Evolutionary conservation across 2,329 filamentous ascomycete species (phyloP).

Genomic region (Clarireedia paspali): DNA sequence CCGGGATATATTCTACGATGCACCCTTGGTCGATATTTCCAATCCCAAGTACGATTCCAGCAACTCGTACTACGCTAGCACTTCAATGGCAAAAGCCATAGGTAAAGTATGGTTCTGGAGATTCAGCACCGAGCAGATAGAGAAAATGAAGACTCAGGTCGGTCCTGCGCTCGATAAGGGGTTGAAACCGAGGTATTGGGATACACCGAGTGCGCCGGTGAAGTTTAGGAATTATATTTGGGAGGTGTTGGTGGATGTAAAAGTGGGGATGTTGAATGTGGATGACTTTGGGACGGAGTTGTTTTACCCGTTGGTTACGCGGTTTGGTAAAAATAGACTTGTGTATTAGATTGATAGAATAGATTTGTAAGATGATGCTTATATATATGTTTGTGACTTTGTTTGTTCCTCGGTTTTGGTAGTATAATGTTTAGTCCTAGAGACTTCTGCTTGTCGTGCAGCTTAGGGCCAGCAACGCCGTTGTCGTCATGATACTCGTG

Average conservation of each 20-base stretch:
- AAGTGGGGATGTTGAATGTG: constrained; percentile 36
- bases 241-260: constrained; percentile 31
- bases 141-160: constrained; percentile 28
- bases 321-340: not conserved
- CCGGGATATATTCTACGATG: constrained; percentile 40
- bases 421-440: too few relatives aligned
- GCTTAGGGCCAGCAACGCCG: too few relatives aligned
- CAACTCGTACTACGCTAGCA: constrained; percentile 26
- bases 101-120: constrained; percentile 13
- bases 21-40: constrained; percentile 30
- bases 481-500: too few relatives aligned
- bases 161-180: constrained; percentile 30
- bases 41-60: constrained; percentile 19
- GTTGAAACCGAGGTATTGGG: constrained; percentile 36
- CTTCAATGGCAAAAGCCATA: constrained; percentile 9
- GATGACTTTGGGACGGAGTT: constrained; percentile 25
- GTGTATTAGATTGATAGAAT: not conserved
- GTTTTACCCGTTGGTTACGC: not conserved
- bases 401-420: too few relatives aligned
- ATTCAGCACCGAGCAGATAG: not conserved
- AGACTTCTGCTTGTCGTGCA: too few relatives aligned
- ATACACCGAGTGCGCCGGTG: constrained; percentile 34
- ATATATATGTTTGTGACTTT: too few relatives aligned
- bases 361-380: too few relatives aligned
- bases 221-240: constrained; percentile 33